Base-by-base conservation (phyloP, 176 grass and related monocot species). In the Rhynchospora breviuscula region DNA sequence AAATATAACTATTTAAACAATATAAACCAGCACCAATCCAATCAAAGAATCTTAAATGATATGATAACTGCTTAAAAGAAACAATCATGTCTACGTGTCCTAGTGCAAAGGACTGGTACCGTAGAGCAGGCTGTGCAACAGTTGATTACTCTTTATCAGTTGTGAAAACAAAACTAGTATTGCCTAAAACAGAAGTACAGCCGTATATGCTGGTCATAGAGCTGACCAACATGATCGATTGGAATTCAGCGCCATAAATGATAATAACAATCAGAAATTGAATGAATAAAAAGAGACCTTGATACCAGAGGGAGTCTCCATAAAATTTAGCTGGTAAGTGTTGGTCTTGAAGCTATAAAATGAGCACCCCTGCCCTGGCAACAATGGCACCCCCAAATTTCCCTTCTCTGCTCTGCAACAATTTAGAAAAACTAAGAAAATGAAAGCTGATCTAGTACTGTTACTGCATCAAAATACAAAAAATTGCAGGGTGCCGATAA, bases 331-430 rank as follows among this genome's bases (percentile, higher is more conserved):
- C 79, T 98, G 94, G 18, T 95, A 98, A 2, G 91, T 95, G 78
- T 98, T 98, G 18, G 95, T 98, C 22, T 79, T 90, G 88, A 95
- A 98, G 69, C 92, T 90, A 85, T 93, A 84, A 57, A 98, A 98
- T 70, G 91, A 98, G 72, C 91, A 98, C 26, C 95, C 92, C 79
- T 91, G 89, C 8, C 95, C 92, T 22, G 92, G 90, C 56, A 98
- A 75, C 63, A 98, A 81, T 49, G 95, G 95, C 68, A 90, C 95
- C 48, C 92, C 92, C 35, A 98, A 88, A 80, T 95, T 95, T 0
- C 88, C 89, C 22, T 98, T 91, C 59, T 98, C 92, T 33, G 51
- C 87, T 59, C 95, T 95, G 86, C 56, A 86, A 18, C 86, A 67
- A 49, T 82, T 82, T 9, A 82, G 67, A 67, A 82, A 2, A 59